Evolutionary conservation across 2,329 filamentous ascomycete species (phyloP).

Genomic region (Colletotrichum filicis): DNA sequence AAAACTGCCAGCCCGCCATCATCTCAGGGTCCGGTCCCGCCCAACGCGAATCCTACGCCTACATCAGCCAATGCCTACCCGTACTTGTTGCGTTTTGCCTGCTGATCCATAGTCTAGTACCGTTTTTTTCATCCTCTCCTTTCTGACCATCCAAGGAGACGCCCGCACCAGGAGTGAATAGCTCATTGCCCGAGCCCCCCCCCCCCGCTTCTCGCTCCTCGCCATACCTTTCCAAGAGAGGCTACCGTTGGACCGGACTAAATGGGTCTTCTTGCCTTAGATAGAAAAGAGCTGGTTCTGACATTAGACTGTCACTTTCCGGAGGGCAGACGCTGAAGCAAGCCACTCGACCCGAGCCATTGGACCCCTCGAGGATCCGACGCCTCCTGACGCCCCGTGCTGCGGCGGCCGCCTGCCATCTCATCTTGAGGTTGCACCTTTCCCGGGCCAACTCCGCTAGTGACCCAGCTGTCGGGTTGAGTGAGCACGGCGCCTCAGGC

Average conservation of each 20-base stretch:
- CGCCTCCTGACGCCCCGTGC: slow-evolving; percentile 24
- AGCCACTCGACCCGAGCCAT: slow-evolving; percentile 24
- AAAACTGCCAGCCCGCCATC: background rate
- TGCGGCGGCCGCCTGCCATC: slow-evolving; percentile 26
- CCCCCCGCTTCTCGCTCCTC: background rate
- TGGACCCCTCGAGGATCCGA: slow-evolving; percentile 10
- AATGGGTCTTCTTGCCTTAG: background rate
- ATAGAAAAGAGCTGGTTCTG: background rate
- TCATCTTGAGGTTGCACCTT: slow-evolving; percentile 17
- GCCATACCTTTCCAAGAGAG: background rate
- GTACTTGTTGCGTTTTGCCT: background rate
- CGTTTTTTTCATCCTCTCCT: background rate
- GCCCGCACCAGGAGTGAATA: background rate
- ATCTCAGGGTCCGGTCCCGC: background rate
- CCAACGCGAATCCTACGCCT: background rate
- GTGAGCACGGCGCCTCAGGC: background rate
- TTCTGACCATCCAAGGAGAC: background rate
- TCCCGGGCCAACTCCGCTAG: background rate
- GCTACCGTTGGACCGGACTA: background rate
- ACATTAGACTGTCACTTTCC: background rate
- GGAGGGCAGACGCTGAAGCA: slow-evolving; percentile 11
- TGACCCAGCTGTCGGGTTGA: slow-evolving; percentile 26
- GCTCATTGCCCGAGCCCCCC: background rate
- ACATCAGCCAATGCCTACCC: background rate
- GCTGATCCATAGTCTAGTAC: background rate